Evolutionary conservation across 768 basidiomycete species (phyloP).

Genomic region (Serendipita sp.): DNA sequence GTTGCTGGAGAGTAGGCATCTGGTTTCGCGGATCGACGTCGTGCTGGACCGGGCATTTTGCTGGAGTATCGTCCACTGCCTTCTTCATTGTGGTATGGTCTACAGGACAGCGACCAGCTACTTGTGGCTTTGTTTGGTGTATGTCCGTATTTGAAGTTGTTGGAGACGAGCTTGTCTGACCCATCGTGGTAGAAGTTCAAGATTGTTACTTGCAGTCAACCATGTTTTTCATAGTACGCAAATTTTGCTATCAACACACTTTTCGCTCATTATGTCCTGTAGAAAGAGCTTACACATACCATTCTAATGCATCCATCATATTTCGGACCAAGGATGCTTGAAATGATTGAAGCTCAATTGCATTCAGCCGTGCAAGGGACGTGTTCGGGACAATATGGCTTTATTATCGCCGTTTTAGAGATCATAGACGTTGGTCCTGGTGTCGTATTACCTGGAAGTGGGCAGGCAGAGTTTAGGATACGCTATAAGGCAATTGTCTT

Average conservation of each 20-base stretch:
- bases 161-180: neutral
- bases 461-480: slow-evolving; percentile 91
- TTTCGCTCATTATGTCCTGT: neutral
- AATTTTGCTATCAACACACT: neutral
- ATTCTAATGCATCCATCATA: slow-evolving; percentile 96
- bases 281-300: slow-evolving; percentile 97
- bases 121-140: neutral
- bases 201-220: neutral
- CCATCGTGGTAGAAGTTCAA: slow-evolving; percentile 2
- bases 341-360: slow-evolving; percentile 82
- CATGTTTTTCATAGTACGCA: slow-evolving; percentile 9
- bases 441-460: slow-evolving; percentile 78
- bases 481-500: slow-evolving; percentile 93
- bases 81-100: slow-evolving; percentile 26
- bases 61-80: slow-evolving; percentile 12
- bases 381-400: slow-evolving; percentile 87
- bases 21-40: slow-evolving; percentile 59
- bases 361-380: slow-evolving; percentile 96
- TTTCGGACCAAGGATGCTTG: slow-evolving; percentile 90
- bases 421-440: slow-evolving; percentile 86
- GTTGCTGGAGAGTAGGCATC: slow-evolving; percentile 72
- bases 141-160: neutral
- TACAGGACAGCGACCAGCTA: slow-evolving; percentile 42
- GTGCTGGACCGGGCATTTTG: slow-evolving; percentile 25
- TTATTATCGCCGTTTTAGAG: slow-evolving; percentile 82